Conservation (phyloP, 108 stramenopile genomes). For the Cyclotella choctawhatcheeana region DNA sequence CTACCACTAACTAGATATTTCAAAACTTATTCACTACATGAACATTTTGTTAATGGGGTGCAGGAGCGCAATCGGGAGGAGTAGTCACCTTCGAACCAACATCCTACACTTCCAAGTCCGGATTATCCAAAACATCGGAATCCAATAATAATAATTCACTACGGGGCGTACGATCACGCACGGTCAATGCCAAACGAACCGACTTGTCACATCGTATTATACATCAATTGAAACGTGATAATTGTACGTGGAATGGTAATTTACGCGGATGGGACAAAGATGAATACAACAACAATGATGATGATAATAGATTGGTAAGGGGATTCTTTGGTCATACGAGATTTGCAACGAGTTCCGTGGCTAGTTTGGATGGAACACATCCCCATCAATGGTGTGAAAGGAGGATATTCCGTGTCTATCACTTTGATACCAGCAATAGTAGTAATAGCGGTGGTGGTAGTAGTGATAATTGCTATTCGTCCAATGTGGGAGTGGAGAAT, state of each 20-base stretch:
- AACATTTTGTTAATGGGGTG: no score
- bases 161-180: conserved; percentile 68
- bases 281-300: conserved; percentile 22
- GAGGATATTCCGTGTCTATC: conserved; percentile 24
- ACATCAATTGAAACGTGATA: conserved; percentile 45
- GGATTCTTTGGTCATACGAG: conserved; percentile 77
- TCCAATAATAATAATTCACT: conserved; percentile 10
- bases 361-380: conserved; percentile 82
- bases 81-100: conserved; percentile 62
- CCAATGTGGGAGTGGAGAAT: conserved; percentile 2
- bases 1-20: not conserved
- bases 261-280: conserved; percentile 37
- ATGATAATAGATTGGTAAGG: conserved; percentile 31
- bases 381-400: conserved; percentile 77
- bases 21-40: not conserved
- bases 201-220: conserved; percentile 66
- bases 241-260: conserved; percentile 32
- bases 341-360: conserved; percentile 76
- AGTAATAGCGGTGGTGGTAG: no score
- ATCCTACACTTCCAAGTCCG: conserved; percentile 7
- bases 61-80: conserved; percentile 82
- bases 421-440: not conserved
- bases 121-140: conserved; percentile 23
- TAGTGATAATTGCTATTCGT: no score
- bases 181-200: conserved; percentile 82